Conservation (phyloP, 352 stramenopile genomes). For the Phytophthora sp. region DNA sequence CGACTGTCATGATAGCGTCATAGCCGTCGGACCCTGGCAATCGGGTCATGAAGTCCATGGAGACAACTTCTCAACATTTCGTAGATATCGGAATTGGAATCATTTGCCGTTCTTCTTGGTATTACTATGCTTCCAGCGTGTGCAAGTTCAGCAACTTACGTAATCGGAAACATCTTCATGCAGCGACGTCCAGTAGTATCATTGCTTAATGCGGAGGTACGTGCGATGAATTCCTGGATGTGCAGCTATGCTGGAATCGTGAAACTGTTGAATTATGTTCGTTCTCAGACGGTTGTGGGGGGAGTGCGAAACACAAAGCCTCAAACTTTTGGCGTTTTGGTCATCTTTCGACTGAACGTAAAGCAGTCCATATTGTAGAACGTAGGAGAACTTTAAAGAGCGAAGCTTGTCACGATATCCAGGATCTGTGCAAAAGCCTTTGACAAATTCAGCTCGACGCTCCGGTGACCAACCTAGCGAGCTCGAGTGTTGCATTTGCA, state of each 20-base stretch:
- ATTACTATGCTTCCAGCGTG: slow-evolving; percentile 33
- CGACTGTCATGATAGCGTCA: slow-evolving; percentile 31
- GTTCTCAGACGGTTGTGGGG: neutral
- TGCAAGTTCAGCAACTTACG: too few species aligned
- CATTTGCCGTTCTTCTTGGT: slow-evolving; percentile 28
- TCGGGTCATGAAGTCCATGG: slow-evolving; percentile 38
- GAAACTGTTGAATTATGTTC: slow-evolving; percentile 15
- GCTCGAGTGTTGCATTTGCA: slow-evolving; percentile 17
- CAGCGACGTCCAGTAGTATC: slow-evolving; percentile 12
- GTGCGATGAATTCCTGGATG: slow-evolving; percentile 16
- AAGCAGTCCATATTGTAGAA: neutral
- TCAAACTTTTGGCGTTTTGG: neutral
- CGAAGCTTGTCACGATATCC: neutral
- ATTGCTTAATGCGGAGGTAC: slow-evolving; percentile 16
- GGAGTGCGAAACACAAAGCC: neutral
- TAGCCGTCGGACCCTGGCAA: slow-evolving; percentile 30
- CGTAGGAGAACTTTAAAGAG: neutral
- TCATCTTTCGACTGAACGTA: neutral
- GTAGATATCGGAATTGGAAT: slow-evolving; percentile 30
- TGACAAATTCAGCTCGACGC: slow-evolving; percentile 2
- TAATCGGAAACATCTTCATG: slow-evolving; percentile 23
- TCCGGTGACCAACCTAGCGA: neutral
- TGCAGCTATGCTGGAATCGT: slow-evolving; percentile 22
- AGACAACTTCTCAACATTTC: slow-evolving; percentile 32
- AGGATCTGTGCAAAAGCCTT: neutral